Evolutionary conservation across 1,284 basidiomycete species (phyloP), one percentile per base, ranked within the genome.

Genomic region (Taiwanofungus camphoratus): DNA sequence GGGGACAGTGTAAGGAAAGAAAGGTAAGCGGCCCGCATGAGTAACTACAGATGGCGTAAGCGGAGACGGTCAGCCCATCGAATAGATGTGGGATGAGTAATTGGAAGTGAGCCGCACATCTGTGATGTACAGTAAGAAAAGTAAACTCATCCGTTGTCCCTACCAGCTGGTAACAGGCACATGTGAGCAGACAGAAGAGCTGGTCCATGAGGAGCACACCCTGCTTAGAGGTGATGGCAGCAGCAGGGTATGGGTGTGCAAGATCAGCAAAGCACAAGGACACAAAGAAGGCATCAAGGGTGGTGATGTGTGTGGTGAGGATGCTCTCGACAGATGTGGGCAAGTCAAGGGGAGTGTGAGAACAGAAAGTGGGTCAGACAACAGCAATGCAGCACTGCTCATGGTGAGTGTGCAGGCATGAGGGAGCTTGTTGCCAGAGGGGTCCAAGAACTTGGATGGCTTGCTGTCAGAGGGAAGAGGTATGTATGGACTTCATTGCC

Each of bases 161-260:
- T n/a, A n/a, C n/a, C n/a, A n/a, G n/a, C n/a, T n/a, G n/a, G n/a
- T 70, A 71, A 13, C 77, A 76, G 38, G 86, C 84, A 41, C 77
- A 71, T 20, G 72, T 69, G 38, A 95, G 71, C 5, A 83, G 57
- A 13, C 74, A 67, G 57, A 79, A 88, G 12, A 95, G 75, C 65
- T 95, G 95, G 70, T 92, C 79, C 7, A 92, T 82, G 8, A 87
- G 75, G 16, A 92, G 67, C n/a, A 85, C 85, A 3, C 92, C 92
- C 53, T 93, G 89, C 67, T 95, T 95, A 15, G 86, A 81, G 5
- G 82, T 90, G 48, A 95, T 87, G 39, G 80, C 76, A 22, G 77
- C 76, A 4, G 91, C 76, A 15, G 82, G 71, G 64, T 95, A 95
- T 0, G 91, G 82, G 15, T 92, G 76, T 58, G 81, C 82, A 46